Conservation (phyloP, 768 basidiomycete genomes). For the Agaricus blazei region DNA sequence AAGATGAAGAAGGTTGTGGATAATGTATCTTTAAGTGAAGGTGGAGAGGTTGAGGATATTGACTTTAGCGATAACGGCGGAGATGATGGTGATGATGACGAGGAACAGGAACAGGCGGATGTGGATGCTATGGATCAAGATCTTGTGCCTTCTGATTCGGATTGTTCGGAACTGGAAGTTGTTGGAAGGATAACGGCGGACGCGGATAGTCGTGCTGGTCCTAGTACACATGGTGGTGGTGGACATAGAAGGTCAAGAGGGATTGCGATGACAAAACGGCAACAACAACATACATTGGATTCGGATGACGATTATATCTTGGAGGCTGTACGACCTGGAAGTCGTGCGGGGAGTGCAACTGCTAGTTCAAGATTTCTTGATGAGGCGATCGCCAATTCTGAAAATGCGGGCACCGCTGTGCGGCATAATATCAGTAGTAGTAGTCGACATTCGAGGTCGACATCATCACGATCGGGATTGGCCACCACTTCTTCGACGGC, state of each 20-base stretch:
- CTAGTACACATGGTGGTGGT: neutral
- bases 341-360: neutral
- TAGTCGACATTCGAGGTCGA: too few relatives aligned
- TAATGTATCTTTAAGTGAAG: too few relatives aligned
- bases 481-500: neutral
- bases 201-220: neutral
- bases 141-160: conserved; percentile 38
- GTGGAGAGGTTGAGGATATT: too few relatives aligned
- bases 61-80: conserved; percentile 6
- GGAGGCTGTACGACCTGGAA: neutral
- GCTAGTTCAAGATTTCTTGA: neutral
- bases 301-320: conserved; percentile 4
- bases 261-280: neutral
- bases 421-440: too few relatives aligned
- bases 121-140: conserved; percentile 76
- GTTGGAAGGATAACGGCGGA: conserved; percentile 11
- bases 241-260: too few relatives aligned
- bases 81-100: conserved; percentile 17
- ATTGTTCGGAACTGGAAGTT: conserved; percentile 25
- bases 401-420: too few relatives aligned
- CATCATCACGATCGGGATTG: too few relatives aligned
- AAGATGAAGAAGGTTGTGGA: neutral
- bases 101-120: conserved; percentile 52
- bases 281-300: neutral
- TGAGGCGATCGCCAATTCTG: neutral